phyloP scores from a whole-genome alignment of 1,284 basidiomycete species.

The Malassezia brasiliensis region DNA sequence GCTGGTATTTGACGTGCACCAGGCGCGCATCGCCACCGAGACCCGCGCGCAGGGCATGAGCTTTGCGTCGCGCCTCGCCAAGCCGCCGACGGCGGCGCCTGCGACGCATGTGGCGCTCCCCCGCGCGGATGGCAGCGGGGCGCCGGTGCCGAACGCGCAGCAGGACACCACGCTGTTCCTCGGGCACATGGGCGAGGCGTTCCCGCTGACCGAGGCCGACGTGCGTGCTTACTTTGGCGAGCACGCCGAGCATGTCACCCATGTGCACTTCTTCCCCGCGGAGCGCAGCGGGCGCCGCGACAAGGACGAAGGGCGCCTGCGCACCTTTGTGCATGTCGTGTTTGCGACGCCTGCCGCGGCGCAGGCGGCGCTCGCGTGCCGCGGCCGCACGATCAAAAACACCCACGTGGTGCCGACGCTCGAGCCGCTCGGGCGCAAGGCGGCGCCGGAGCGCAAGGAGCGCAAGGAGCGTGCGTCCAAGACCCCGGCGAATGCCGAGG shows the following conservation, averaged over 20 bases:
- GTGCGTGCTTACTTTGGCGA: conserved; percentile 33
- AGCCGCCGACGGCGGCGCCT: conserved; percentile 10
- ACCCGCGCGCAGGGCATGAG: conserved; percentile 90
- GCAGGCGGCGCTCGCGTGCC: conserved; percentile 8
- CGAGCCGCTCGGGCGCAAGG: conserved; percentile 8
- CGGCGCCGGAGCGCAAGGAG: background rate
- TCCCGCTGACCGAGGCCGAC: conserved; percentile 32
- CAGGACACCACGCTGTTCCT: conserved; percentile 20
- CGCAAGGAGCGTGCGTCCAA: background rate
- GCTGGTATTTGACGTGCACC: conserved; percentile 75
- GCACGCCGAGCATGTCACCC: conserved; percentile 23
- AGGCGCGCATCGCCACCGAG: conserved; percentile 82
- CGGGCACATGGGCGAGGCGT: conserved; percentile 30
- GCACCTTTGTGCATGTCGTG: conserved; percentile 18
- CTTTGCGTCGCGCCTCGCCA: conserved; percentile 70
- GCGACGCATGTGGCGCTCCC: conserved; percentile 7
- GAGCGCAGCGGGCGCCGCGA: conserved; percentile 12
- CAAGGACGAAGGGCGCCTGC: conserved; percentile 10
- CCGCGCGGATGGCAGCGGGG: conserved; percentile 2
- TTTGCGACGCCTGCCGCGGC: conserved; percentile 7
- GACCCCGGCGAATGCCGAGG: background rate
- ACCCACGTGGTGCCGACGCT: conserved; percentile 15
- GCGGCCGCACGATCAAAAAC: conserved; percentile 16
- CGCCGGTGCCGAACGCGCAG: conserved; percentile 5
- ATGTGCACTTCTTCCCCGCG: conserved; percentile 24